These are phyloP conservation scores for Candolleomyces efflorescens DNA, from an alignment of 768 basidiomycete species.

Conservation along the genomic window DNA sequence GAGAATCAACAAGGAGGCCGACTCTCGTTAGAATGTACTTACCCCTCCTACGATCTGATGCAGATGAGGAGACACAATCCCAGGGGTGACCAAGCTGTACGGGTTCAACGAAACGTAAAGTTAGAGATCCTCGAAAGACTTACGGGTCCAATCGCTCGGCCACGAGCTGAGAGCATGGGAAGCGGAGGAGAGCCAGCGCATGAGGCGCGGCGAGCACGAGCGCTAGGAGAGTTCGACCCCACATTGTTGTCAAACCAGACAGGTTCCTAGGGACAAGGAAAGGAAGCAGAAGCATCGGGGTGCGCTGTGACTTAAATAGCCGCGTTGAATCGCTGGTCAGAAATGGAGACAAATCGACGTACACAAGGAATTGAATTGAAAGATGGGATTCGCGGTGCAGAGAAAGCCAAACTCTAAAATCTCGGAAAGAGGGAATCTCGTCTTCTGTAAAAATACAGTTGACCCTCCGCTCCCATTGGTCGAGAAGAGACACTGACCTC, in stretches of 20 bases:
- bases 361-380: not conserved
- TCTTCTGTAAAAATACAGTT: not conserved
- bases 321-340: not conserved
- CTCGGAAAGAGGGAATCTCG: conserved; percentile 1
- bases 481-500: not conserved
- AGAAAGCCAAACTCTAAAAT: not conserved
- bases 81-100: conserved; percentile 14
- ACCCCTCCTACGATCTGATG: conserved; percentile 18
- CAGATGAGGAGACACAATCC: conserved; percentile 14
- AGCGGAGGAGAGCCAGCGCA: conserved; percentile 15
- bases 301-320: not conserved
- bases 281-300: not conserved
- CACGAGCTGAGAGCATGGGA: conserved; percentile 19
- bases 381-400: not conserved
- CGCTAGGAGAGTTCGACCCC: not conserved
- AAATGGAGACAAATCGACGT: not conserved
- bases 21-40: not conserved
- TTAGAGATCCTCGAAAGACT: not conserved
- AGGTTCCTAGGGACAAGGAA: not conserved
- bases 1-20: not conserved
- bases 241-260: not conserved
- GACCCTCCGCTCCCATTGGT: not conserved
- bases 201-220: conserved; percentile 6
- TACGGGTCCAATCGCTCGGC: conserved; percentile 19
- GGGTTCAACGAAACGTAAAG: not conserved